Evolutionary conservation across 2,329 filamentous ascomycete genomes (phyloP), one percentile per base, ranked within the genome.

Genomic region (Fusarium citri): DNA sequence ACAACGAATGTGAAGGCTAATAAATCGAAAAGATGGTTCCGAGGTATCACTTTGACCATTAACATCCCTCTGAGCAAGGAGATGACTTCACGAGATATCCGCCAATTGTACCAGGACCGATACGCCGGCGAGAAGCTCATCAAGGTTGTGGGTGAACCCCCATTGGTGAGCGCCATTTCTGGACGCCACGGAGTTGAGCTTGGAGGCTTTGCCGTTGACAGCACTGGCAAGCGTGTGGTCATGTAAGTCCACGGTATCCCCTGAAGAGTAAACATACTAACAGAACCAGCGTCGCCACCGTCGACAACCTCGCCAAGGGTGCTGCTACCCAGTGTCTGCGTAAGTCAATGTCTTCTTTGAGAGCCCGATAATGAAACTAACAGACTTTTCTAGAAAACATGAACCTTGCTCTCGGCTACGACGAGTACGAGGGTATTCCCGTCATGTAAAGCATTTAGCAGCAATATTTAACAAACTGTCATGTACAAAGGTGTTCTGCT

Each of bases 41-140:
- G 97, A 78, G 95, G 95, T 69, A 98, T 98, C 74, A 90, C 93
- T 78, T 92, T 94, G 81, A 95, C 94, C 41, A 94, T 98, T 80
- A 94, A 90, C 77, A 93, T 98, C 51, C 95, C 95, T 15, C 86
- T 99, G 11, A 91, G 91, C 77, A 87, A 95, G 81, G 87, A 89
- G 66, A 97, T 98, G 92, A 93, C 90, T 5, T 94, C 93, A 43
- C 91, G 96, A 55, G 94, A 98, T 78, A 94, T 99, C 73, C 90
- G 96, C 67, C 93, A 97, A 77, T 85, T 98, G 62, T 99, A 97
- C 85, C 95, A 98, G 82, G 95, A 98, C 76, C 89, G 95, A 25
- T 99, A 97, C 77, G 95, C 95, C 8, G 94, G 94, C 53, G 96
- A 98, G 87, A 95, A 94, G 83, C 89, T 99, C 18, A 91, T 99